These are phyloP conservation scores for Chrysosporium queenslandicum DNA, from an alignment of 2,329 filamentous ascomycete species.

Conservation along the genomic window DNA sequence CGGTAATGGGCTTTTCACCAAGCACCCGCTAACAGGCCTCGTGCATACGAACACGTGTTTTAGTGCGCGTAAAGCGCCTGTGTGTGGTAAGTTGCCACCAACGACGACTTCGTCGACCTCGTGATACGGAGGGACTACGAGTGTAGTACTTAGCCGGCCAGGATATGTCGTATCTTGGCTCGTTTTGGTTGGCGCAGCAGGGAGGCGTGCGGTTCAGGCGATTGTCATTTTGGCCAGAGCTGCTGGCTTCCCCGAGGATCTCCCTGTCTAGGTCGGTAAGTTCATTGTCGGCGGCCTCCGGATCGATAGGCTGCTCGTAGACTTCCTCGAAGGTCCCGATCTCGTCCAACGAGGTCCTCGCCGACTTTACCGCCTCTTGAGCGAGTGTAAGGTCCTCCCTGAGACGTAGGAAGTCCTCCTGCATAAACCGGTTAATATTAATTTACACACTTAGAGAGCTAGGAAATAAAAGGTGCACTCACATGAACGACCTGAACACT, in stretches of 20 bases:
- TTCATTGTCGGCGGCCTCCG: neutral
- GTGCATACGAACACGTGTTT: neutral
- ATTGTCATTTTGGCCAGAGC: neutral
- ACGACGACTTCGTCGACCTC: slow-evolving; percentile 1
- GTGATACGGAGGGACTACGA: slow-evolving; percentile 1
- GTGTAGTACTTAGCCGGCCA: neutral
- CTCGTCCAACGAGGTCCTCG: neutral
- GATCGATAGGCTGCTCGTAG: neutral
- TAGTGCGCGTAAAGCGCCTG: neutral
- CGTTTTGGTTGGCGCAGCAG: no score
- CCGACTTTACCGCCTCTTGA: neutral
- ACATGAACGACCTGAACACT: neutral
- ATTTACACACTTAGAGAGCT: neutral
- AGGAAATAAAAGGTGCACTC: neutral
- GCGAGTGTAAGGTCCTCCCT: neutral
- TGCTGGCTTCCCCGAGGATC: neutral
- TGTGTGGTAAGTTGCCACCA: neutral
- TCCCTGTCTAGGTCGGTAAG: neutral
- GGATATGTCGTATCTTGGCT: neutral
- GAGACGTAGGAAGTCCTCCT: neutral
- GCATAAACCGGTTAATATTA: neutral
- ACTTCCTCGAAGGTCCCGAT: neutral
- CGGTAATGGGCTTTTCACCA: neutral
- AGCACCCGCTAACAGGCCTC: neutral
- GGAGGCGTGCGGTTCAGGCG: neutral